Evolutionary conservation across 495 filamentous ascomycete genomes (phyloP).

Genomic region (Sporormia fimetaria): DNA sequence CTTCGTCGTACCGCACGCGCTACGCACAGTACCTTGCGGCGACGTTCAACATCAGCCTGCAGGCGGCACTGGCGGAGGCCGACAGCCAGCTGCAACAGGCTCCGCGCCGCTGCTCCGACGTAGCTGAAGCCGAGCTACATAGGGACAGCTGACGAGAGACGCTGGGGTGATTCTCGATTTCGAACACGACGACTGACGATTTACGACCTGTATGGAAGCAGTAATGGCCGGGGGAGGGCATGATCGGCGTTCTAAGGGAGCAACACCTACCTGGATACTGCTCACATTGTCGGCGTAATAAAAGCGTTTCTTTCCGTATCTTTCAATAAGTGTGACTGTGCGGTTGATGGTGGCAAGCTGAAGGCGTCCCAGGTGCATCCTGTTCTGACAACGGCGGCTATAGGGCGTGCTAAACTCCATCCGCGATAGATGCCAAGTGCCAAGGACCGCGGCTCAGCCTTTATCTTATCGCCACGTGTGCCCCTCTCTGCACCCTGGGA

Average conservation of each 20-base stretch:
- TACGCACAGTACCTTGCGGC: conserved; percentile 25
- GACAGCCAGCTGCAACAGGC: conserved; percentile 22
- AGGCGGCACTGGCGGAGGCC: conserved; percentile 20
- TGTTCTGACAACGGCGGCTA: too few relatives aligned
- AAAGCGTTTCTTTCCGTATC: too few relatives aligned
- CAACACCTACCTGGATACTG: neutral
- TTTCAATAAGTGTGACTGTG: too few relatives aligned
- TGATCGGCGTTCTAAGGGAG: neutral
- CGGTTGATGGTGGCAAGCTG: too few relatives aligned
- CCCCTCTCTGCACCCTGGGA: too few relatives aligned
- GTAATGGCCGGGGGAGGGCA: neutral
- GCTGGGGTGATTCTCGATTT: neutral
- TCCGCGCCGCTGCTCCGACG: conserved; percentile 18
- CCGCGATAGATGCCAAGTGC: too few relatives aligned
- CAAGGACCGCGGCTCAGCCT: too few relatives aligned
- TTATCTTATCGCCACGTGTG: too few relatives aligned
- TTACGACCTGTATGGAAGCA: conserved; percentile 10
- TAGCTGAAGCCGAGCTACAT: conserved; percentile 18
- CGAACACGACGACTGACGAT: too few relatives aligned
- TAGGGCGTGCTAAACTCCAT: too few relatives aligned
- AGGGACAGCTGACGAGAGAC: conserved; percentile 12
- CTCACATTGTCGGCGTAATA: too few relatives aligned
- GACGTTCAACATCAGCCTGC: conserved; percentile 24
- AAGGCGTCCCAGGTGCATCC: too few relatives aligned
- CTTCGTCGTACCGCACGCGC: conserved; percentile 19